phyloP scores from a whole-genome alignment of 257 asterid genomes.

The Paulownia fortunei region DNA sequence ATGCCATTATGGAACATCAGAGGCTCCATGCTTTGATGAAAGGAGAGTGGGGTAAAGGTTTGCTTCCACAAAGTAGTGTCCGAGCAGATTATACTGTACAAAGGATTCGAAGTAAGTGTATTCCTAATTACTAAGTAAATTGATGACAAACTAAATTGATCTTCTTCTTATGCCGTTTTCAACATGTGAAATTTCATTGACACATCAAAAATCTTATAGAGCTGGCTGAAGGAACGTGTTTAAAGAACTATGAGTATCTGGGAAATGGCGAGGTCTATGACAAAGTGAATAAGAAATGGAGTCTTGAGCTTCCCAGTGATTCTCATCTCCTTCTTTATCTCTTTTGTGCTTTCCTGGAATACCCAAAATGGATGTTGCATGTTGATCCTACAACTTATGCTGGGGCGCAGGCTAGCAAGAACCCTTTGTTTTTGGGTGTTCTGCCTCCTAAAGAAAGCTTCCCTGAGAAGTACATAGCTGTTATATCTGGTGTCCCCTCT shows the following conservation, averaged over 20 bases:
- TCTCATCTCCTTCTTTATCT: slow-evolving; percentile 88
- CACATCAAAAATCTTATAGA: slow-evolving; percentile 48
- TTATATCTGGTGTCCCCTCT: slow-evolving; percentile 79
- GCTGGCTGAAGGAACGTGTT: slow-evolving; percentile 95
- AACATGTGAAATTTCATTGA: slow-evolving; percentile 23
- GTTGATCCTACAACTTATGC: slow-evolving; percentile 81
- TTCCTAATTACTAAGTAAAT: slow-evolving; percentile 12
- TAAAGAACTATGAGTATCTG: slow-evolving; percentile 88
- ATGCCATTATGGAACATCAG: slow-evolving; percentile 93
- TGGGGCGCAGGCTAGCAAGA: slow-evolving; percentile 87
- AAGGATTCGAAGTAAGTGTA: slow-evolving; percentile 74
- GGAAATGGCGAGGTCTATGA: slow-evolving; percentile 79
- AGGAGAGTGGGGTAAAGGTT: slow-evolving; percentile 97
- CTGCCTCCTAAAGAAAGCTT: slow-evolving; percentile 92
- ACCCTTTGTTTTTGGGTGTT: slow-evolving; percentile 89
- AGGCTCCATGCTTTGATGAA: slow-evolving; percentile 84
- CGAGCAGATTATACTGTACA: slow-evolving; percentile 80
- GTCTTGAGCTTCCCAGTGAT: slow-evolving; percentile 81
- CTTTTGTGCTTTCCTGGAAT: slow-evolving; percentile 92
- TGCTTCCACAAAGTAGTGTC: slow-evolving; percentile 81
- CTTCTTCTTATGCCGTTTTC: slow-evolving; percentile 22
- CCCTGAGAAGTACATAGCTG: slow-evolving; percentile 89
- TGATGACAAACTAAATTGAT: neutral
- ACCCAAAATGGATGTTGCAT: slow-evolving; percentile 98
- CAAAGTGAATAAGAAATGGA: slow-evolving; percentile 79